These are phyloP conservation scores for Trametes gibbosa DNA, from an alignment of 768 basidiomycete species.

Conservation along the genomic window DNA sequence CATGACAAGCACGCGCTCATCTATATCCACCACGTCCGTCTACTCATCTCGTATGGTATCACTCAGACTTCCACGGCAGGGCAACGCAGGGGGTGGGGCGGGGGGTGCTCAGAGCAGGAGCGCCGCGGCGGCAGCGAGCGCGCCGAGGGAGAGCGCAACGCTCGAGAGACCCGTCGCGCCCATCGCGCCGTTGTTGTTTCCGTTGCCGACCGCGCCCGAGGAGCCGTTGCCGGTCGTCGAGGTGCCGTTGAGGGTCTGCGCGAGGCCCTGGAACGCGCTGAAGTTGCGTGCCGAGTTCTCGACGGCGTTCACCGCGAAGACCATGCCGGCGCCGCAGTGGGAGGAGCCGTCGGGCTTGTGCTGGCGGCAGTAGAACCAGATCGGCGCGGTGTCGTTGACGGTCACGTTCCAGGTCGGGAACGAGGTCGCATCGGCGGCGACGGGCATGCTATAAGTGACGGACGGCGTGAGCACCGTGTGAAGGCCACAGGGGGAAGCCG, in stretches of 20 bases:
- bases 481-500: neutral
- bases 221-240: neutral
- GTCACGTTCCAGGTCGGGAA: conserved; percentile 58
- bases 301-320: conserved; percentile 55
- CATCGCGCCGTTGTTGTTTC: conserved; percentile 9
- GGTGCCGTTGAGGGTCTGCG: conserved; percentile 49
- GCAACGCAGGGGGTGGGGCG: too few relatives aligned
- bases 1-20: too few relatives aligned
- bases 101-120: conserved; percentile 18
- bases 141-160: conserved; percentile 23
- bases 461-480: neutral
- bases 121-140: conserved; percentile 23
- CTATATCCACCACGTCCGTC: neutral
- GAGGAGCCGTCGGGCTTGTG: conserved; percentile 26
- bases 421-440: conserved; percentile 39
- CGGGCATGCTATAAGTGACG: conserved; percentile 33
- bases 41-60: neutral
- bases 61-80: neutral
- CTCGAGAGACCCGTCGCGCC: conserved; percentile 9
- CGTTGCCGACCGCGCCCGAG: neutral
- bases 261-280: conserved; percentile 54
- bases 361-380: conserved; percentile 57
- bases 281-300: conserved; percentile 50
- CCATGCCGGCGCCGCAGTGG: conserved; percentile 39
- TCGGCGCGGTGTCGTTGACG: conserved; percentile 54